Conservation (phyloP, 805 yeast species). For the Myxozyma lipomycoides region DNA sequence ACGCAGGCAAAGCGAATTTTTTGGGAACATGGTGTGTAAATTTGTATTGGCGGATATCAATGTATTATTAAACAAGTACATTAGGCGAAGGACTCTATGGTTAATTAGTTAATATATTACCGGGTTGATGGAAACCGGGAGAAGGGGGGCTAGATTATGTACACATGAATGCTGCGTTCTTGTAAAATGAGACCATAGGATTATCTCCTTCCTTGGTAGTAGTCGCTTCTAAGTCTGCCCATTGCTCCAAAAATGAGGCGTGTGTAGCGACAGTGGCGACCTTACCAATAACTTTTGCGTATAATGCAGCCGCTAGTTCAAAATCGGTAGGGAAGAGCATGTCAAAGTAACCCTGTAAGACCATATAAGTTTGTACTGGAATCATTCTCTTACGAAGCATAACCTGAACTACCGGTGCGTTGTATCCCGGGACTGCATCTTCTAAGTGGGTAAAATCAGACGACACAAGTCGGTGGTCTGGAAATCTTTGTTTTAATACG, state of each 20-base stretch:
- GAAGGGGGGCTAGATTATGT: slow-evolving; percentile 10
- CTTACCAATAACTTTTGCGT: slow-evolving; percentile 60
- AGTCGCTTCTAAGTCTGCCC: slow-evolving; percentile 69
- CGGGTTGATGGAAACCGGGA: not conserved
- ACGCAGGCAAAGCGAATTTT: slow-evolving; percentile 5
- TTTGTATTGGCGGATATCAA: slow-evolving; percentile 12
- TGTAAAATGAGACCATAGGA: slow-evolving; percentile 75
- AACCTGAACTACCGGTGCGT: slow-evolving; percentile 78
- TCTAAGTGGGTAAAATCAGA: slow-evolving; percentile 59
- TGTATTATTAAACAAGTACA: slow-evolving; percentile 1
- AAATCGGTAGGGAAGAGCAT: slow-evolving; percentile 85
- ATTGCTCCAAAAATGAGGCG: slow-evolving; percentile 57
- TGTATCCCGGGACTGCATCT: slow-evolving; percentile 49
- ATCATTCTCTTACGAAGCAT: slow-evolving; percentile 63
- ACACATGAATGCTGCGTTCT: slow-evolving; percentile 41
- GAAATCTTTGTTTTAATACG: slow-evolving; percentile 60
- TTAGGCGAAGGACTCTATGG: slow-evolving; percentile 3
- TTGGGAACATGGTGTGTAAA: slow-evolving; percentile 11
- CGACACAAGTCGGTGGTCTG: slow-evolving; percentile 67
- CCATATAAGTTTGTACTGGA: slow-evolving; percentile 70
- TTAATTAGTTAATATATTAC: too few species aligned
- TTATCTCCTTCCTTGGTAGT: slow-evolving; percentile 74
- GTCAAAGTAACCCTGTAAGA: slow-evolving; percentile 73
- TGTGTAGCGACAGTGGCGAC: slow-evolving; percentile 54
- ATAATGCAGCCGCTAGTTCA: slow-evolving; percentile 55